These are phyloP conservation scores for Meyerozyma carpophila DNA, from an alignment of 1,139 yeast species.

Conservation along the genomic window DNA sequence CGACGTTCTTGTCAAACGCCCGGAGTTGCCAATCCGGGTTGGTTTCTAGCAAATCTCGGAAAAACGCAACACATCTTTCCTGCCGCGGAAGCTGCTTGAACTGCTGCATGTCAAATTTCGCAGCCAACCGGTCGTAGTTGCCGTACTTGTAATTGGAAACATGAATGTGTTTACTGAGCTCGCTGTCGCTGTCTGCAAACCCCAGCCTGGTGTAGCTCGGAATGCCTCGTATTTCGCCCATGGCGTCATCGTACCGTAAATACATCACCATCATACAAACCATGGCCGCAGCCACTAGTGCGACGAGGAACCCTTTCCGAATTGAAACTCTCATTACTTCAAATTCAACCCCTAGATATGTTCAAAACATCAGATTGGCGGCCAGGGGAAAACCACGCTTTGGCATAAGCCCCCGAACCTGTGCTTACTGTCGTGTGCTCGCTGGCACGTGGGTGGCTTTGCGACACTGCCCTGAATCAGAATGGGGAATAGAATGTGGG, in stretches of 20 bases:
- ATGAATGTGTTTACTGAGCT: slow-evolving; percentile 20
- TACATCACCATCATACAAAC: neutral
- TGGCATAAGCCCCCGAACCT: neutral
- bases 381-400: neutral
- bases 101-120: slow-evolving; percentile 8
- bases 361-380: neutral
- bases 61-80: slow-evolving; percentile 27
- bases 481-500: too few relatives aligned
- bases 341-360: neutral
- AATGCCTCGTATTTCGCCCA: neutral
- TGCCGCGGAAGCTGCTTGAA: slow-evolving; percentile 13
- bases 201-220: neutral
- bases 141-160: slow-evolving; percentile 25
- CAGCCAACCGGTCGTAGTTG: slow-evolving; percentile 18
- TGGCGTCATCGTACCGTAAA: slow-evolving; percentile 2
- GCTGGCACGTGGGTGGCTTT: neutral
- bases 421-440: neutral
- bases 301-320: slow-evolving; percentile 4
- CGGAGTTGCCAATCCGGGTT: slow-evolving; percentile 25
- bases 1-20: slow-evolving; percentile 9
- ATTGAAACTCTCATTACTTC: slow-evolving; percentile 9
- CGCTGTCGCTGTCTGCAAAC: slow-evolving; percentile 13
- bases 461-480: neutral
- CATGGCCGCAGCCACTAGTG: neutral
- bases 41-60: slow-evolving; percentile 15